phyloP scores from a whole-genome alignment of 768 basidiomycete genomes.

The Tricholomella constricta region DNA sequence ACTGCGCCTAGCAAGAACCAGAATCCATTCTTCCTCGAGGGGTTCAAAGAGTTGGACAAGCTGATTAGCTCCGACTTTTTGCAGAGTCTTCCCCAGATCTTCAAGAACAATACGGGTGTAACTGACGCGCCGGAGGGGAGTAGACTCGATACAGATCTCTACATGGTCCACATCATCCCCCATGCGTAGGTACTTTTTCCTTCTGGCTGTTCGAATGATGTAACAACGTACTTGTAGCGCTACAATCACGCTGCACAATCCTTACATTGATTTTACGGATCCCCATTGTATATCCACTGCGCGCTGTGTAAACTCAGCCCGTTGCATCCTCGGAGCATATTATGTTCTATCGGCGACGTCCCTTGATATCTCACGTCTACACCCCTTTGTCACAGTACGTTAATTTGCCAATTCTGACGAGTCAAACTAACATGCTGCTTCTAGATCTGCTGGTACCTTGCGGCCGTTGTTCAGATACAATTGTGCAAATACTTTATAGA shows the following conservation, averaged over 20 bases:
- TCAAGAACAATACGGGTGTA: slow-evolving; percentile 63
- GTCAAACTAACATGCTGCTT: slow-evolving; percentile 3
- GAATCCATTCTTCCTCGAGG: slow-evolving; percentile 67
- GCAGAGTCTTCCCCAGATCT: slow-evolving; percentile 67
- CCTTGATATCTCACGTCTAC: slow-evolving; percentile 74
- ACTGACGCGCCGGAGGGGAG: slow-evolving; percentile 59
- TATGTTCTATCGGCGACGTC: slow-evolving; percentile 82
- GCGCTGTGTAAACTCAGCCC: slow-evolving; percentile 76
- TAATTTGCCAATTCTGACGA: neutral
- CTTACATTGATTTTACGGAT: slow-evolving; percentile 76
- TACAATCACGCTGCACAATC: slow-evolving; percentile 83
- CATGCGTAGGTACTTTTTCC: slow-evolving; percentile 65
- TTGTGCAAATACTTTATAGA: slow-evolving; percentile 87
- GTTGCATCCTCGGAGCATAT: slow-evolving; percentile 72
- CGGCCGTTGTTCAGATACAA: slow-evolving; percentile 84
- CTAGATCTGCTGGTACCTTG: slow-evolving; percentile 90
- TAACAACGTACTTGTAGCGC: slow-evolving; percentile 50
- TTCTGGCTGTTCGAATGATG: slow-evolving; percentile 10
- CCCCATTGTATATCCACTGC: slow-evolving; percentile 63
- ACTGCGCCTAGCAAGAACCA: slow-evolving; percentile 70
- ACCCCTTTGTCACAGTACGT: slow-evolving; percentile 80
- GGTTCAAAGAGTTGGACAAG: slow-evolving; percentile 70
- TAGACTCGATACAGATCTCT: slow-evolving; percentile 77
- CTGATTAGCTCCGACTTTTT: slow-evolving; percentile 70
- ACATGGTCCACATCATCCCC: slow-evolving; percentile 84